Evolutionary conservation across 1,284 basidiomycete genomes (phyloP).

Genomic region (Ustilago xerochloae): DNA sequence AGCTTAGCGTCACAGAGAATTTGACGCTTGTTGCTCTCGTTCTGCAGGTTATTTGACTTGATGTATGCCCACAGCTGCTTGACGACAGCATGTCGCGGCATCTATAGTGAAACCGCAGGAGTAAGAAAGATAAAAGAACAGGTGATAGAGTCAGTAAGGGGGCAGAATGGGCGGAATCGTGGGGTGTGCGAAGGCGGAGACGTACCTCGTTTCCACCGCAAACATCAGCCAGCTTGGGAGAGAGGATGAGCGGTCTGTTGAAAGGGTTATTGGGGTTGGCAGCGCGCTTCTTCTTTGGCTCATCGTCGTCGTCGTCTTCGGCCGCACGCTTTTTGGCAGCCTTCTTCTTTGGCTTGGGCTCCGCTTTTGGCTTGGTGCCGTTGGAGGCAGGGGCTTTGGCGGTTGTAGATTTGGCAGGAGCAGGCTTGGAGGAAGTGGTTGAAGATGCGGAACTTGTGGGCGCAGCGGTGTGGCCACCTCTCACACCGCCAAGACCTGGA

Average conservation of each 20-base stretch:
- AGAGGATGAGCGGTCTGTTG: constrained; percentile 63
- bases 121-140: constrained; percentile 51
- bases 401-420: constrained; percentile 21
- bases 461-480: constrained; percentile 36
- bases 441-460: constrained; percentile 28
- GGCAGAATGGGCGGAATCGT: neutral
- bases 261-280: constrained; percentile 66
- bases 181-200: neutral
- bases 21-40: constrained; percentile 78
- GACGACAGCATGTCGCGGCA: constrained; percentile 87
- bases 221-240: constrained; percentile 59
- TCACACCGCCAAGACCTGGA: constrained; percentile 56
- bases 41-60: constrained; percentile 80
- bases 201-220: constrained; percentile 63
- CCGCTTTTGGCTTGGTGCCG: constrained; percentile 37
- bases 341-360: constrained; percentile 62
- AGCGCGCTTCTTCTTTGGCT: constrained; percentile 52
- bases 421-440: constrained; percentile 29
- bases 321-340: constrained; percentile 40
- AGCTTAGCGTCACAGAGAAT: constrained; percentile 81
- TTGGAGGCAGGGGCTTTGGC: constrained; percentile 36
- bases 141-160: neutral
- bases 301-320: constrained; percentile 41
- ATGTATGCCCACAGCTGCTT: constrained; percentile 88
- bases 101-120: constrained; percentile 71